Percentiles rank a stretch among this genome's conserved stretches.
Conservation (phyloP, 345 rosid genomes). For the Eutrema japonicum region DNA sequence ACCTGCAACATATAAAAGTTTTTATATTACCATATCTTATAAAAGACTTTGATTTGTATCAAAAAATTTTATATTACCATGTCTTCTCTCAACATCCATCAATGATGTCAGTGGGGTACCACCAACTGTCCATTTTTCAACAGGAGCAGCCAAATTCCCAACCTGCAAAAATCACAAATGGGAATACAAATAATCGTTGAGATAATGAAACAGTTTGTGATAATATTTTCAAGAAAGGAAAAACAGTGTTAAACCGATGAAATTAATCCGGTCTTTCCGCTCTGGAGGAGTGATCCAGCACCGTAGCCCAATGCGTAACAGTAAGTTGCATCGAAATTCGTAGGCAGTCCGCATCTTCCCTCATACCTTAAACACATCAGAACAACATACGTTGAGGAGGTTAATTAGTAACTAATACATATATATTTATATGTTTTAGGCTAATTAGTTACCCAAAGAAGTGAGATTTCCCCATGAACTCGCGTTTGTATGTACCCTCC, state of each 20-base stretch:
- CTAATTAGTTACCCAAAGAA: constrained; percentile 75
- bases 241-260: constrained; percentile 64
- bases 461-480: constrained; percentile 88
- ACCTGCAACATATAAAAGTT: constrained; percentile 48
- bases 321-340: constrained; percentile 88
- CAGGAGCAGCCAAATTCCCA: constrained; percentile 87
- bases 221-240: constrained; percentile 10
- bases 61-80: constrained; percentile 50
- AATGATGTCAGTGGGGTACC: constrained; percentile 91
- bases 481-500: constrained; percentile 62
- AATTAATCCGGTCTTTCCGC: constrained; percentile 84
- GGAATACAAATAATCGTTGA: constrained; percentile 8
- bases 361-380: constrained; percentile 64
- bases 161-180: constrained; percentile 56
- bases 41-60: background rate
- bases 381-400: constrained; percentile 16
- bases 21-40: constrained; percentile 70
- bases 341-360: constrained; percentile 97
- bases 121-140: constrained; percentile 86
- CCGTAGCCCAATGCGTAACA: constrained; percentile 92
- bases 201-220: constrained; percentile 3
- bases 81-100: constrained; percentile 99
- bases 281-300: constrained; percentile 89
- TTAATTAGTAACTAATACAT: background rate
- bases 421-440: background rate